Percentiles rank a stretch among this genome's conserved stretches.
These are phyloP conservation scores for Metschnikowia reukaufii DNA, from an alignment of 805 yeast species.

Conservation along the genomic window DNA sequence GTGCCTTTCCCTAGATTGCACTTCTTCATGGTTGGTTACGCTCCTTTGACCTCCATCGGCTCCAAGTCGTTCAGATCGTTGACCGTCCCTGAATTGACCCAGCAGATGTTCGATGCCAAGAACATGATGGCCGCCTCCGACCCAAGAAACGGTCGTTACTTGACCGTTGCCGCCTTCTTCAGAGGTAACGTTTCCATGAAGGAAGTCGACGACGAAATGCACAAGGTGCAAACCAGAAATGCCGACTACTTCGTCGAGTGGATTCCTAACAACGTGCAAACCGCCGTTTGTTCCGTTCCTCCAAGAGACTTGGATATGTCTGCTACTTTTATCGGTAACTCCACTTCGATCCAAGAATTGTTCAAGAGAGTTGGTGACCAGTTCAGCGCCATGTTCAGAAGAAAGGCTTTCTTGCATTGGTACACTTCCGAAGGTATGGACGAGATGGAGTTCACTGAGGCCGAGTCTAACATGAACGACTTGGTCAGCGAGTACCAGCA, in stretches of 20 bases:
- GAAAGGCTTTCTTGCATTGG: constrained; percentile 96
- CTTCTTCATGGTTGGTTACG: constrained; percentile 94
- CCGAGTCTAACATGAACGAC: constrained; percentile 88
- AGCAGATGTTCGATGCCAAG: constrained; percentile 87
- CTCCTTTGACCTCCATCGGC: constrained; percentile 81
- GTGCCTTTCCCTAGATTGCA: constrained; percentile 95
- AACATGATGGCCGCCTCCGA: constrained; percentile 97
- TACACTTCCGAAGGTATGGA: constrained; percentile 96
- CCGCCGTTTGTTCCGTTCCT: constrained; percentile 89
- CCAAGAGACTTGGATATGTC: constrained; percentile 84
- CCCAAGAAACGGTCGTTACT: constrained; percentile 86
- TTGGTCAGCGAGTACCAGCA: constrained; percentile 87
- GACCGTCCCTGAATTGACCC: constrained; percentile 88
- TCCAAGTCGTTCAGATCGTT: constrained; percentile 80
- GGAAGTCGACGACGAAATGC: constrained; percentile 94
- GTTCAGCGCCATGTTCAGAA: constrained; percentile 88
- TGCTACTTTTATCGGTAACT: constrained; percentile 91
- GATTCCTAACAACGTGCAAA: constrained; percentile 95
- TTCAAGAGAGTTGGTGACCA: constrained; percentile 88
- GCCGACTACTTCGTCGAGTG: constrained; percentile 87
- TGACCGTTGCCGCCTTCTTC: constrained; percentile 92
- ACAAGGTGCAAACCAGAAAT: constrained; percentile 76
- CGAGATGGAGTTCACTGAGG: constrained; percentile 90
- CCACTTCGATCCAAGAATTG: constrained; percentile 88
- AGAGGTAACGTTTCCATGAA: constrained; percentile 90